phyloP scores from a whole-genome alignment of 2,329 filamentous ascomycete genomes.

The Penicillium griseofulvum region DNA sequence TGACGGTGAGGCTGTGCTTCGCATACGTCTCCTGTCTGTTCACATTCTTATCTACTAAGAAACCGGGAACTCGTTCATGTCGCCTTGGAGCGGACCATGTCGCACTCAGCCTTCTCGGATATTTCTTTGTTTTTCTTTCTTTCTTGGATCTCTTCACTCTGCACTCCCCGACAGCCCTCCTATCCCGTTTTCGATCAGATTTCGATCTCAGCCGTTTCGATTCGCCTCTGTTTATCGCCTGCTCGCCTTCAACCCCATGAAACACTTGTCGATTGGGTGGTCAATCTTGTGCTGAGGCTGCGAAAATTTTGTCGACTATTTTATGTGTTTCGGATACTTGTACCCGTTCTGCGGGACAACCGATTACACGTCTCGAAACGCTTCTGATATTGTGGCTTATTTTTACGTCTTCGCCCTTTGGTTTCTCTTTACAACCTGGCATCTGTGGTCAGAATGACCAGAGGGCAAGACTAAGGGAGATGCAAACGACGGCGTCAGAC shows the following conservation, averaged over 20 bases:
- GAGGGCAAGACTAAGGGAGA: constrained; percentile 32
- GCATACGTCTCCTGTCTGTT: constrained; percentile 29
- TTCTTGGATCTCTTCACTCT: constrained; percentile 36
- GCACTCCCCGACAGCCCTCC: constrained; percentile 35
- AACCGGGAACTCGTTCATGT: constrained; percentile 30
- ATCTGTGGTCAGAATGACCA: constrained; percentile 13
- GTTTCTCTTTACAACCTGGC: constrained; percentile 20
- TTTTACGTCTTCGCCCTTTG: constrained; percentile 29
- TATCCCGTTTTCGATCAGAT: constrained; percentile 35
- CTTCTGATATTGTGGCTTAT: constrained; percentile 35
- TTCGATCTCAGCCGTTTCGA: constrained; percentile 36
- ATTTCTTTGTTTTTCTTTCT: constrained; percentile 25
- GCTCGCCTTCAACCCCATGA: constrained; percentile 14
- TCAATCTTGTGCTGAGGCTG: constrained; percentile 12
- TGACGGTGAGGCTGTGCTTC: constrained; percentile 27
- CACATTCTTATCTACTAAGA: constrained; percentile 27
- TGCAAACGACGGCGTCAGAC: constrained; percentile 31
- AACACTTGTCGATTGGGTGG: constrained; percentile 6
- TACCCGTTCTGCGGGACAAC: constrained; percentile 19
- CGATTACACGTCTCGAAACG: constrained; percentile 31
- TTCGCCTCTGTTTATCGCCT: constrained; percentile 24
- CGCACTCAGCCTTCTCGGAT: constrained; percentile 33
- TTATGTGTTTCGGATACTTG: constrained; percentile 13
- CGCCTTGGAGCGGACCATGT: constrained; percentile 27
- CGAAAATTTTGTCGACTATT: constrained; percentile 13